phyloP scores from a whole-genome alignment of 208 protist genomes.

The Acanthamoeba royreba region DNA sequence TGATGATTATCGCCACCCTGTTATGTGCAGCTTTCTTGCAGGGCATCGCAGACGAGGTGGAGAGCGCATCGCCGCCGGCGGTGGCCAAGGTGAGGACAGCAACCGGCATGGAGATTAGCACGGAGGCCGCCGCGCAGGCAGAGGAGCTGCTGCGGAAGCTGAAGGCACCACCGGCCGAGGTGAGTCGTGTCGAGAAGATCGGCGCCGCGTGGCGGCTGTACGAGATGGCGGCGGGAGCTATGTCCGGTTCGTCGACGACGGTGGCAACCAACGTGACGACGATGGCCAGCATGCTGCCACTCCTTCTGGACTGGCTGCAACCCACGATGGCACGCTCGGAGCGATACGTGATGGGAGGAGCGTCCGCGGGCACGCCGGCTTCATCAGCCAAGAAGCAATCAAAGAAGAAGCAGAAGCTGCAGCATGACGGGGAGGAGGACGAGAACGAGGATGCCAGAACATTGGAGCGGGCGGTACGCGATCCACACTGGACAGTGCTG shows the following conservation, averaged over 20 bases:
- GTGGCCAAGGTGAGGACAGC: no score
- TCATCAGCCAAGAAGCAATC: neutral
- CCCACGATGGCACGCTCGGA: neutral
- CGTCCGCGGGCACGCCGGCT: neutral
- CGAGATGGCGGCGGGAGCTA: neutral
- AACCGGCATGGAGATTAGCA: neutral
- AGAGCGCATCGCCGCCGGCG: neutral
- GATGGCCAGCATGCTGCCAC: neutral
- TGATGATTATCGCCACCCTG: neutral
- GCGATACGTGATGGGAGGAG: neutral
- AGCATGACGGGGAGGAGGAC: neutral
- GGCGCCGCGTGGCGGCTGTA: neutral
- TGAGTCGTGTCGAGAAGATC: neutral
- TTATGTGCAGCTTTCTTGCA: neutral
- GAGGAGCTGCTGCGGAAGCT: neutral
- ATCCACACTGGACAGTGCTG: no score
- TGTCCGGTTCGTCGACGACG: neutral
- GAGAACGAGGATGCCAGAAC: neutral
- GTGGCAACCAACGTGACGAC: neutral
- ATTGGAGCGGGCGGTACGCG: neutral
- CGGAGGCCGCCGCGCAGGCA: neutral
- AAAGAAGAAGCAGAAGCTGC: conserved; percentile 12
- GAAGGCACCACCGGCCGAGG: neutral
- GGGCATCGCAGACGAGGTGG: neutral
- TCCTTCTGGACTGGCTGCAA: neutral